Evolutionary conservation across 176 grass and related monocot species (phyloP).

Genomic region (Oryza punctata): DNA sequence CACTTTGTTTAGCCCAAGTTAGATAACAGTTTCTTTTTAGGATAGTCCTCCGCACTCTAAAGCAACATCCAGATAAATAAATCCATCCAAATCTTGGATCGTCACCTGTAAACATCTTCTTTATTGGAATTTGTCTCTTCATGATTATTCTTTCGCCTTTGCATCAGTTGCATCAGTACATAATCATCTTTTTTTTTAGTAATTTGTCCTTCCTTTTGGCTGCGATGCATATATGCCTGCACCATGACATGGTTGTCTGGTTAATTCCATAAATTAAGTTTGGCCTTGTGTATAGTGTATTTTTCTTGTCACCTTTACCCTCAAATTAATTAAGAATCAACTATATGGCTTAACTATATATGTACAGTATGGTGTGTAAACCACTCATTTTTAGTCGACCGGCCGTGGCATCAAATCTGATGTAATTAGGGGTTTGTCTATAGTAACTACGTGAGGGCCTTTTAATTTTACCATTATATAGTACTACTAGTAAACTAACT

Average conservation of each 20-base stretch:
- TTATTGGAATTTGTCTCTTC: background rate
- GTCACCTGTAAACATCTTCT: background rate
- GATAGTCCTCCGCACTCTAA: background rate
- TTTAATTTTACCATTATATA: no score
- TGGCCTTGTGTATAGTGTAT: background rate
- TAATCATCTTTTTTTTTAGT: background rate
- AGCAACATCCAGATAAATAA: conserved; percentile 22
- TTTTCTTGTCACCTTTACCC: background rate
- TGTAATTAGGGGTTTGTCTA: no score
- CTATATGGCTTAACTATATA: background rate
- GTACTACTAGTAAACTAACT: no score
- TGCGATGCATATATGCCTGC: background rate
- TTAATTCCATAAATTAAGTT: background rate
- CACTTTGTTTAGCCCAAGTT: conserved; percentile 19
- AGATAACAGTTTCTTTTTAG: background rate
- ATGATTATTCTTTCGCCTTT: background rate
- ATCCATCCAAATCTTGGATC: conserved; percentile 9
- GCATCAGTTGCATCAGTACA: background rate
- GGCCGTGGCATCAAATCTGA: no score
- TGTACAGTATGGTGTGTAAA: no score
- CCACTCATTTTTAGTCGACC: no score
- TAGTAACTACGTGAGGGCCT: no score
- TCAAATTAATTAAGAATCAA: background rate
- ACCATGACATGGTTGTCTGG: background rate
- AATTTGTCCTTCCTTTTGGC: background rate